These are phyloP conservation scores for Ogataea siamensis DNA, from an alignment of 805 yeast species.

Conservation along the genomic window DNA sequence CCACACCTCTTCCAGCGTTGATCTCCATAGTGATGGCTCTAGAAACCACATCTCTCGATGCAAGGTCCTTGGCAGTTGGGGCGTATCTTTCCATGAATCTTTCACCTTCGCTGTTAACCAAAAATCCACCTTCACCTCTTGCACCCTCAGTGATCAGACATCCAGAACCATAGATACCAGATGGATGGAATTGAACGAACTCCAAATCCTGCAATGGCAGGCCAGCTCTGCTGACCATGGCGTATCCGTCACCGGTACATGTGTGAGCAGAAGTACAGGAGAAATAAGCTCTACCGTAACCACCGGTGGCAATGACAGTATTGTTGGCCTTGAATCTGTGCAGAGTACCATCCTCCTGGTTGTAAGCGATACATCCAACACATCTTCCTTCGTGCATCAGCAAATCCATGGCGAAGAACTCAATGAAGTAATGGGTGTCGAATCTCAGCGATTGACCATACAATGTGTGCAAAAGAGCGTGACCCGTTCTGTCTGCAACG, in stretches of 20 bases:
- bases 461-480: constrained; percentile 90
- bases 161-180: constrained; percentile 99
- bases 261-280: constrained; percentile 99
- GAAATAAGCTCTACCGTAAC: constrained; percentile 97
- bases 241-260: constrained; percentile 98
- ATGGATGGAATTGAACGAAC: constrained; percentile 98
- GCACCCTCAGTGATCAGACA: constrained; percentile 99
- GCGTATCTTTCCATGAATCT: constrained; percentile 99
- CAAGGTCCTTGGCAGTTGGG: constrained; percentile 97
- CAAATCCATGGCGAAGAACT: constrained; percentile 92
- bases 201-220: constrained; percentile 96
- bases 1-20: constrained; percentile 99
- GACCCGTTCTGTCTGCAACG: constrained; percentile 99
- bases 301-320: constrained; percentile 97
- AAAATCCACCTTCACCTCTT: constrained; percentile 99
- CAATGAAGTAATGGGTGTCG: constrained; percentile 97
- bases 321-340: constrained; percentile 97
- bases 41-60: constrained; percentile 97
- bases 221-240: constrained; percentile 98
- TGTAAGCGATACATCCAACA: constrained; percentile 96
- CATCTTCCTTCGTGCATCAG: constrained; percentile 94
- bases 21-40: constrained; percentile 98
- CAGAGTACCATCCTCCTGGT: constrained; percentile 97
- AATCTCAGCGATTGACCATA: constrained; percentile 96
- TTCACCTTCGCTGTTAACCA: constrained; percentile 96